phyloP scores from a whole-genome alignment of 2,329 filamentous ascomycete genomes.

The Diaporthe eres region DNA sequence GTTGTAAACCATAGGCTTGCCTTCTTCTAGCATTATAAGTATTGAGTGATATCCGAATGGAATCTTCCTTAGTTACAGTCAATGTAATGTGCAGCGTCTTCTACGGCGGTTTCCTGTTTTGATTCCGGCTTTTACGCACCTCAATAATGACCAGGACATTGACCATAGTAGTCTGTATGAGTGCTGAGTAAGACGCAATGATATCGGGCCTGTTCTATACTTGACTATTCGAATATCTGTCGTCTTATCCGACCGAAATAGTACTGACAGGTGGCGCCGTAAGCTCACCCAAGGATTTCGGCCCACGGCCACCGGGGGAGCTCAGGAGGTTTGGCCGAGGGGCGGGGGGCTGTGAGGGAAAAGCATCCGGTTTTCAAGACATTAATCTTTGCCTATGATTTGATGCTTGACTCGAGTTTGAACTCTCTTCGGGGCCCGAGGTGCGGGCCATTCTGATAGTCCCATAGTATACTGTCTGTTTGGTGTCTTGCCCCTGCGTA shows the following conservation, averaged over 20 bases:
- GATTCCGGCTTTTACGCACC: no score
- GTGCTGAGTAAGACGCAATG: not conserved
- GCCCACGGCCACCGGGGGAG: not conserved
- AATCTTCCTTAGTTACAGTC: not conserved
- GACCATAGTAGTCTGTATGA: not conserved
- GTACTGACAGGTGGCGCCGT: not conserved
- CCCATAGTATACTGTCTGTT: not conserved
- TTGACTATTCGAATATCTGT: no score
- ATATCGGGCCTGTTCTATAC: not conserved
- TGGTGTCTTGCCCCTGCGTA: not conserved
- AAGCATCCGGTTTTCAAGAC: not conserved
- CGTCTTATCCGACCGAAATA: not conserved
- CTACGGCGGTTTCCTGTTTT: no score
- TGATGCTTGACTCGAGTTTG: not conserved
- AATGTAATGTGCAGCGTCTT: no score
- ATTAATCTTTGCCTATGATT: not conserved
- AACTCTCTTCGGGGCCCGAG: constrained; percentile 12
- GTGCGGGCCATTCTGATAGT: not conserved
- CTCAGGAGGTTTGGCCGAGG: not conserved
- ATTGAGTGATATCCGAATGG: not conserved
- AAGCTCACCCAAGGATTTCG: not conserved
- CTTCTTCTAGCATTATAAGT: not conserved
- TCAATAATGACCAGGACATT: not conserved
- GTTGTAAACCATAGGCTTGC: not conserved
- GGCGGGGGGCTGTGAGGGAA: not conserved